These are phyloP conservation scores for Candida namnaoensis DNA, from an alignment of 805 yeast species.

Conservation along the genomic window DNA sequence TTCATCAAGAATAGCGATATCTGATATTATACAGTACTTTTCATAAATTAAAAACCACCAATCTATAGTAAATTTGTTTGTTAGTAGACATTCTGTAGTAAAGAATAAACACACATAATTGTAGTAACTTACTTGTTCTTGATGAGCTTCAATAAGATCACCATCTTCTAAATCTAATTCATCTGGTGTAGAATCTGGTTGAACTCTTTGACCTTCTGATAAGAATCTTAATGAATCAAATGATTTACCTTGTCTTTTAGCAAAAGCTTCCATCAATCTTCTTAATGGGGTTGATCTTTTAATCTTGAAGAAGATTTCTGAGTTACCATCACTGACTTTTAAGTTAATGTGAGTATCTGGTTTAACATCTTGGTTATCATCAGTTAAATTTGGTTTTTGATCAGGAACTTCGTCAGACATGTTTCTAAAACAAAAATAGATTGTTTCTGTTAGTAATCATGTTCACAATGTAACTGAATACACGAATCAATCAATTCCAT, in stretches of 20 bases:
- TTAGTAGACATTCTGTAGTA: too few relatives aligned
- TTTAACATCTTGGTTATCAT: constrained; percentile 41
- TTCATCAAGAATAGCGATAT: too few relatives aligned
- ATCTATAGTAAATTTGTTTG: neutral
- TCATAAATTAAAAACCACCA: neutral
- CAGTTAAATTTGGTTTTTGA: constrained; percentile 21
- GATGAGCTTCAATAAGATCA: constrained; percentile 94
- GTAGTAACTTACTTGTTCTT: constrained; percentile 75
- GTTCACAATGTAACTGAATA: too few relatives aligned
- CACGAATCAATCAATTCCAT: too few relatives aligned
- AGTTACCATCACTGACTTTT: constrained; percentile 88
- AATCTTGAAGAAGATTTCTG: constrained; percentile 94
- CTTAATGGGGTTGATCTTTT: constrained; percentile 86
- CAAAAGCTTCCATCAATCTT: constrained; percentile 95
- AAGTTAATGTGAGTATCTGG: constrained; percentile 82
- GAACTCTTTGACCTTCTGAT: constrained; percentile 87
- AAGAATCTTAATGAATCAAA: constrained; percentile 77
- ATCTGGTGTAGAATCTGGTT: constrained; percentile 87
- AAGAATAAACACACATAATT: too few relatives aligned
- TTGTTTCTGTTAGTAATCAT: too few relatives aligned
- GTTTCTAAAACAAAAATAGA: neutral
- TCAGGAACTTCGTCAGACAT: constrained; percentile 25
- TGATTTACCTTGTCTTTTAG: constrained; percentile 94
- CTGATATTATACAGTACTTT: too few relatives aligned
- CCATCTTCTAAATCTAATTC: constrained; percentile 91